Percentiles rank a stretch among this genome's conserved stretches.
Evolutionary conservation across 2,329 filamentous ascomycete species (phyloP).

Genomic region (Dactylonectria estremocensis): DNA sequence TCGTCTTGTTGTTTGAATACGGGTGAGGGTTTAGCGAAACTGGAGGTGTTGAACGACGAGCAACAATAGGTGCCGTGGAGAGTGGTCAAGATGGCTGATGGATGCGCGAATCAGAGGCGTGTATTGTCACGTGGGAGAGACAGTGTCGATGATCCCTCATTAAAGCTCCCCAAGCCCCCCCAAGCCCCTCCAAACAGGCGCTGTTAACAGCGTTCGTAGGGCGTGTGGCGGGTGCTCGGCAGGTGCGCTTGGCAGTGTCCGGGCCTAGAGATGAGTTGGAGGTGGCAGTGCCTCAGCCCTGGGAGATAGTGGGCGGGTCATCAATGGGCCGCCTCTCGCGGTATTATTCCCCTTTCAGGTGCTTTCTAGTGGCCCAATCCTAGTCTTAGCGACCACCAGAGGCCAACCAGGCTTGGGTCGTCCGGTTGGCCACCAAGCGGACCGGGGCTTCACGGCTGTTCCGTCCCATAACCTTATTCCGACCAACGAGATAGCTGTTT

Average conservation of each 20-base stretch:
- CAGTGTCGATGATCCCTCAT: slow-evolving; percentile 31
- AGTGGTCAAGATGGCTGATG: slow-evolving; percentile 16
- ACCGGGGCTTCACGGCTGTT: slow-evolving; percentile 1
- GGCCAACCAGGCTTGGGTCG: neutral
- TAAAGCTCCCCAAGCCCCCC: slow-evolving; percentile 17
- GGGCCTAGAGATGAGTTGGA: slow-evolving; percentile 6
- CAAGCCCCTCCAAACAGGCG: neutral
- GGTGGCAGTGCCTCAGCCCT: slow-evolving; percentile 39
- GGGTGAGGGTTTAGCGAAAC: slow-evolving; percentile 28
- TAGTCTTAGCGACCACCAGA: neutral
- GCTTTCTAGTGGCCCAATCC: slow-evolving; percentile 1
- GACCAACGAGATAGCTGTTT: neutral
- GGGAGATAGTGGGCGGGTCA: slow-evolving; percentile 45
- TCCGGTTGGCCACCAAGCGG: neutral
- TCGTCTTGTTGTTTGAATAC: slow-evolving; percentile 2
- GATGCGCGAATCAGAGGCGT: slow-evolving; percentile 39
- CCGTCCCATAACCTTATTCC: slow-evolving; percentile 14
- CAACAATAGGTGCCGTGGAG: slow-evolving; percentile 14
- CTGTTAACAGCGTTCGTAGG: neutral
- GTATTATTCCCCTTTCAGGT: slow-evolving; percentile 35
- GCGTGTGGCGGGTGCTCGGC: neutral
- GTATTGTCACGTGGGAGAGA: slow-evolving; percentile 42
- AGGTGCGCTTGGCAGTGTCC: neutral
- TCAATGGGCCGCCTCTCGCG: slow-evolving; percentile 50
- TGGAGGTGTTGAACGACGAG: slow-evolving; percentile 24